phyloP scores from a whole-genome alignment of 805 yeast species.

The Nakazawaea wyomingensis region DNA sequence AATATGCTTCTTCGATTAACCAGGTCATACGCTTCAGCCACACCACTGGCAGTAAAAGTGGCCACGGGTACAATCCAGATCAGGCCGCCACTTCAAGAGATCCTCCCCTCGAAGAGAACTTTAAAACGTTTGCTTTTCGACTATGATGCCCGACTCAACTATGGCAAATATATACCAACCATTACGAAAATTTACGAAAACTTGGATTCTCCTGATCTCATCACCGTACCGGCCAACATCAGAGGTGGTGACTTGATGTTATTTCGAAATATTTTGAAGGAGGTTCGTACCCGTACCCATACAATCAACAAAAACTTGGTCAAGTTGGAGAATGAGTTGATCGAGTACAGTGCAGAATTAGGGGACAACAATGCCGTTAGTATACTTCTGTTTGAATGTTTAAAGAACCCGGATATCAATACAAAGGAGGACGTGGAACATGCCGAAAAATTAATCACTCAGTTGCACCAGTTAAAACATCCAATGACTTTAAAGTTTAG shows the following conservation, averaged over 20 bases:
- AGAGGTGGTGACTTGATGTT: constrained; percentile 55
- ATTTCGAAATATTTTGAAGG: constrained; percentile 62
- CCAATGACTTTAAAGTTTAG: constrained; percentile 73
- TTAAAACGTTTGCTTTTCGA: constrained; percentile 62
- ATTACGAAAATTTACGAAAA: constrained; percentile 45
- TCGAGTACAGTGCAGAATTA: constrained; percentile 79
- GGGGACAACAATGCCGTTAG: constrained; percentile 82
- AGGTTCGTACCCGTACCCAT: constrained; percentile 55
- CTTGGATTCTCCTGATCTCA: constrained; percentile 28
- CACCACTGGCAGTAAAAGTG: too few species aligned
- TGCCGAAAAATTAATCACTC: constrained; percentile 57
- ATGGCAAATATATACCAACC: constrained; percentile 48
- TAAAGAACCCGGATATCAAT: constrained; percentile 29
- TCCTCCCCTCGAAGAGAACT: constrained; percentile 55
- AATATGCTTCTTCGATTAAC: neutral
- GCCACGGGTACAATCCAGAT: too few species aligned
- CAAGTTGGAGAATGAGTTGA: constrained; percentile 61
- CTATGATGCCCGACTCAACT: constrained; percentile 53
- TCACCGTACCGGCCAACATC: constrained; percentile 11
- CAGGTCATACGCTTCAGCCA: neutral
- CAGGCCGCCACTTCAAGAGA: constrained; percentile 36
- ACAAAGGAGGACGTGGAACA: constrained; percentile 51
- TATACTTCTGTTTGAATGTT: constrained; percentile 61
- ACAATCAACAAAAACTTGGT: constrained; percentile 51
- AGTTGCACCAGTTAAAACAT: constrained; percentile 55